Conservation (phyloP, 257 asterid species). For the Solanum sejunctum region DNA sequence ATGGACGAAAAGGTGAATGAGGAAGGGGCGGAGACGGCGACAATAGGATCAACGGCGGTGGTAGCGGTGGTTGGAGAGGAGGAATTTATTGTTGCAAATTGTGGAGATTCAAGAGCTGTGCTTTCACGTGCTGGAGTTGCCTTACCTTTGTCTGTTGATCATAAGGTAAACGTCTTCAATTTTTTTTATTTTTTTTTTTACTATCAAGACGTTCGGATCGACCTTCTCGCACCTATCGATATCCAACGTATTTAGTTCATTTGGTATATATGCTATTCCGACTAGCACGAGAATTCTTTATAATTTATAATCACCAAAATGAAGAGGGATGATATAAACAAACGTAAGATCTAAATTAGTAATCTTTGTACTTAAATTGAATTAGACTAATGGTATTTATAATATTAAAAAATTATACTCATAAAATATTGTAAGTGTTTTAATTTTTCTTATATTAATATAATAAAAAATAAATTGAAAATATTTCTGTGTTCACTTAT, state of each 20-base stretch:
- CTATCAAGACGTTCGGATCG: too few species aligned
- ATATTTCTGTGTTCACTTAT: neutral
- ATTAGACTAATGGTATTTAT: too few species aligned
- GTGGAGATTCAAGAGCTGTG: constrained; percentile 83
- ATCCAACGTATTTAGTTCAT: too few species aligned
- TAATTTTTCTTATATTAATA: too few species aligned
- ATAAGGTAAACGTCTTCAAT: constrained; percentile 28
- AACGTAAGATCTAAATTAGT: too few species aligned
- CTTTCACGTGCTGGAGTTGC: constrained; percentile 47
- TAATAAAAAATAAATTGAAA: neutral
- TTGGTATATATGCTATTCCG: too few species aligned
- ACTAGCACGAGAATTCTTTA: neutral
- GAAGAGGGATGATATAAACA: too few species aligned
- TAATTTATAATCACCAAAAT: too few species aligned
- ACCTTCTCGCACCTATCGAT: neutral
- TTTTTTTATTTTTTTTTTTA: neutral
- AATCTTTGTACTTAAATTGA: too few species aligned
- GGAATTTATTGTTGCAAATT: constrained; percentile 59
- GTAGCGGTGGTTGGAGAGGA: constrained; percentile 62
- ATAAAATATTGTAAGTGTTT: neutral
- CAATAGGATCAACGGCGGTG: constrained; percentile 63
- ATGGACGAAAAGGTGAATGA: constrained; percentile 55
- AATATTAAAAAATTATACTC: too few species aligned
- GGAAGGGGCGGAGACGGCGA: constrained; percentile 31
- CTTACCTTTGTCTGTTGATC: constrained; percentile 52